These are phyloP conservation scores for Fraxinus americana DNA, from an alignment of 257 asterid genomes.

Conservation along the genomic window DNA sequence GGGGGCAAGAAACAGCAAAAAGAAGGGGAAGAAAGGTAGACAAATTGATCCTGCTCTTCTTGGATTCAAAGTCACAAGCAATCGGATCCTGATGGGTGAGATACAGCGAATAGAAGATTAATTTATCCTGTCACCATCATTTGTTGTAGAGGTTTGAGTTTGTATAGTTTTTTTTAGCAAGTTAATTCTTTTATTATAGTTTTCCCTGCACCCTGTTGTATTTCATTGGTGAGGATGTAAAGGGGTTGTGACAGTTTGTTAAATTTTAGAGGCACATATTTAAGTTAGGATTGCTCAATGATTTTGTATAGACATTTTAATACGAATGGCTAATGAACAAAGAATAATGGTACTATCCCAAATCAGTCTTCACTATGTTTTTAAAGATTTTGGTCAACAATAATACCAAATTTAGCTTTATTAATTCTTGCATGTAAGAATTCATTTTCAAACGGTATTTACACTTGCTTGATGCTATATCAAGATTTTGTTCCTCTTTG, in stretches of 20 bases:
- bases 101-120: conserved; percentile 88
- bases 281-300: neutral
- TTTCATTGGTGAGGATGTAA: neutral
- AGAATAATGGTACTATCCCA: neutral
- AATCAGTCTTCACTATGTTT: neutral
- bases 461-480: too few relatives aligned
- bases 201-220: neutral
- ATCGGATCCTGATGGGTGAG: conserved; percentile 98
- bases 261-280: too few relatives aligned
- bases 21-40: conserved; percentile 97
- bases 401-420: neutral
- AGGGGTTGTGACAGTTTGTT: too few relatives aligned
- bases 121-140: neutral
- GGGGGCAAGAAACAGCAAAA: conserved; percentile 62
- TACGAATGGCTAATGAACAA: neutral
- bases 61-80: conserved; percentile 98
- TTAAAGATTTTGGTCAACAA: too few relatives aligned
- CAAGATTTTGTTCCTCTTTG: too few relatives aligned
- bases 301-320: neutral
- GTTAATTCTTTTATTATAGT: neutral
- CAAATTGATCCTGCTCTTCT: conserved; percentile 98
- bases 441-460: neutral
- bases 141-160: neutral
- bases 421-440: neutral
- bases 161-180: neutral